Evolutionary conservation across 2,329 filamentous ascomycete genomes (phyloP), one percentile per base, ranked within the genome.

Genomic region (Gnomoniopsis smithogilvyi): DNA sequence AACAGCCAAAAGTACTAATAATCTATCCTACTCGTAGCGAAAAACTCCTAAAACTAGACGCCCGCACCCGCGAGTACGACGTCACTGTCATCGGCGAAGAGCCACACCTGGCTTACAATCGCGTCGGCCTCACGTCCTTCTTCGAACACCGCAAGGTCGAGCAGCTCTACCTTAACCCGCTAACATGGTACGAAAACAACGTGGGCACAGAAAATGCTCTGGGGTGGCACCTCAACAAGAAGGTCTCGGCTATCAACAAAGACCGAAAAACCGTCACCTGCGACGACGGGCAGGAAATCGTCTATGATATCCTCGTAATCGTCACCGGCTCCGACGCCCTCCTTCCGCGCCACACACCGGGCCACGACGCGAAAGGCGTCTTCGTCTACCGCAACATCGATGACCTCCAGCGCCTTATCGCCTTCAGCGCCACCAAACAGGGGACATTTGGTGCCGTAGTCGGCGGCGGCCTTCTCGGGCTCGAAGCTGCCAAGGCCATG

Each of bases 401-500:
- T 2, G 92, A 96, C 70, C 74, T 96, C 38, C 80, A 92, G 68
- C 83, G 80, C 47, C 81, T 96, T 3, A 96, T 96, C 58, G 77
- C 80, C 1, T 96, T 89, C 68, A 85, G 91, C 0, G 80, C 84
- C 1, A 76, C 78, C 12, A 83, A 85, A 56, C 89, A 86, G 65
- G 90, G 85, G 4, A 85, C 86, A 2, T 82, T 83, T 2, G 92
- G 90, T 0, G 83, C 86, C 4, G 91, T 95, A 0, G 90, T 96
- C 3, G 92, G 92, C 24, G 92, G 92, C 54, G 92, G 92, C 1
- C 73, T 97, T 24, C 80, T 96, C 0, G 92, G 92, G 0, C 82
- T 97, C 0, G 92, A 96, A 74, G 92, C 92, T 2, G 92, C 91
- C 36, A 95, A 96, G 67, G 92, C 92, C 2, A 92, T 96, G 90